These are phyloP conservation scores for Persicaria tinctoria DNA, from an alignment of 148 eudicot genomes.

Conservation along the genomic window DNA sequence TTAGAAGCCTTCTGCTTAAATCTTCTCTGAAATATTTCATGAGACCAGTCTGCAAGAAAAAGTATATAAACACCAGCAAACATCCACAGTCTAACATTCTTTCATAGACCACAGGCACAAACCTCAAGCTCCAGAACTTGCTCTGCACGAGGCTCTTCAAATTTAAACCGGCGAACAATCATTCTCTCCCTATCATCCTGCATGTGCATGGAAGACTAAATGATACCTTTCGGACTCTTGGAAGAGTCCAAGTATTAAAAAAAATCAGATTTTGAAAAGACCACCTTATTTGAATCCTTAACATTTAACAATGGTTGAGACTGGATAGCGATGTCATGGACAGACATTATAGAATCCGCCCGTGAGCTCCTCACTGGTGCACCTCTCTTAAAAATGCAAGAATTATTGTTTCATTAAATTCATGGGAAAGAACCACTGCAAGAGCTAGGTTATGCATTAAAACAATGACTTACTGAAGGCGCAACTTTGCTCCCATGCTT, in stretches of 20 bases:
- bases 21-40: slow-evolving; percentile 88
- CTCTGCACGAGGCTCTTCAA: slow-evolving; percentile 91
- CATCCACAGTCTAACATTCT: not conserved
- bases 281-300: slow-evolving; percentile 92
- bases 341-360: slow-evolving; percentile 68
- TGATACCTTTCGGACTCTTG: not conserved
- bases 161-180: slow-evolving; percentile 83
- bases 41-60: slow-evolving; percentile 54
- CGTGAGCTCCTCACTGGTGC: slow-evolving; percentile 51
- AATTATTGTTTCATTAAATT: not conserved
- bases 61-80: not conserved
- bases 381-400: slow-evolving; percentile 44
- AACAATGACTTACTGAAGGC: slow-evolving; percentile 48
- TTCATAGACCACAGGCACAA: slow-evolving; percentile 12
- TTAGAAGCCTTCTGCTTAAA: slow-evolving; percentile 71
- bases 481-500: slow-evolving; percentile 61
- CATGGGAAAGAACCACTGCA: not conserved
- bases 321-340: slow-evolving; percentile 78
- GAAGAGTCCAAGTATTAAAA: not conserved
- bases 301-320: slow-evolving; percentile 75
- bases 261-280: not conserved
- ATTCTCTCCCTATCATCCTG: slow-evolving; percentile 97
- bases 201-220: slow-evolving; percentile 18
- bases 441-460: slow-evolving; percentile 1
- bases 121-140: slow-evolving; percentile 99